Conservation (phyloP, 2,329 filamentous ascomycete genomes). For the Ascocoryne sarcoides region DNA sequence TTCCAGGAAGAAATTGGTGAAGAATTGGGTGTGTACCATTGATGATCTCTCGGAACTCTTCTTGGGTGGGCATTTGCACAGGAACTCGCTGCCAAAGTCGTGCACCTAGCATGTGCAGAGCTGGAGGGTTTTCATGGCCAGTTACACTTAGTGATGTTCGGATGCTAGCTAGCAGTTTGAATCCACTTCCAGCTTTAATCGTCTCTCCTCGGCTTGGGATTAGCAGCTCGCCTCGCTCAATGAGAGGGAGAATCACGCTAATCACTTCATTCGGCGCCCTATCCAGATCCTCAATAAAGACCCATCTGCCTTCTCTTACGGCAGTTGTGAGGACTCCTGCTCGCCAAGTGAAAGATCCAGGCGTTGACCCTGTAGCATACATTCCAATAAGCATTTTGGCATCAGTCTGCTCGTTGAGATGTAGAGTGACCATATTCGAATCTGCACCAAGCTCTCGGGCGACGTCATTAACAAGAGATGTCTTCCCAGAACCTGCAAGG, state of each 20-base stretch:
- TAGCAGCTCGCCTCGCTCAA: conserved; percentile 83
- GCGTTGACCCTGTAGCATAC: conserved; percentile 81
- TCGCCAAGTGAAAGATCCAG: conserved; percentile 86
- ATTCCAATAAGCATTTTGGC: conserved; percentile 92
- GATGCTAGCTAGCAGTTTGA: conserved; percentile 86
- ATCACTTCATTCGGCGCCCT: conserved; percentile 91
- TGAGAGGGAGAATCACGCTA: conserved; percentile 82
- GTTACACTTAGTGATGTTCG: conserved; percentile 63
- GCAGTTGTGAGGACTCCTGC: conserved; percentile 90
- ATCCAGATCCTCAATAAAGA: conserved; percentile 94
- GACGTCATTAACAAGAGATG: conserved; percentile 72
- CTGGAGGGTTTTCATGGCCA: conserved; percentile 58
- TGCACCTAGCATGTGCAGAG: conserved; percentile 63
- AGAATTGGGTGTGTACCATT: conserved; percentile 62
- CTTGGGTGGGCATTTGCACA: conserved; percentile 54
- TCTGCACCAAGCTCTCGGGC: conserved; percentile 73
- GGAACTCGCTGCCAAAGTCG: conserved; percentile 79
- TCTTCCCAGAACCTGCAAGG: conserved; percentile 82
- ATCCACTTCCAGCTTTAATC: conserved; percentile 73
- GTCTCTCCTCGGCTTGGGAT: conserved; percentile 84
- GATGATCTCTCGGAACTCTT: conserved; percentile 70
- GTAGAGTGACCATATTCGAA: conserved; percentile 79
- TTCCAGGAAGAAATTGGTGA: conserved; percentile 48
- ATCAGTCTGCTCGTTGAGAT: conserved; percentile 96
- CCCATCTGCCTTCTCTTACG: conserved; percentile 89